A percentile compares a stretch with the other conserved stretches of the same genome.
phyloP scores from a whole-genome alignment of 148 eudicot genomes.

The Nepenthes gracilis region DNA sequence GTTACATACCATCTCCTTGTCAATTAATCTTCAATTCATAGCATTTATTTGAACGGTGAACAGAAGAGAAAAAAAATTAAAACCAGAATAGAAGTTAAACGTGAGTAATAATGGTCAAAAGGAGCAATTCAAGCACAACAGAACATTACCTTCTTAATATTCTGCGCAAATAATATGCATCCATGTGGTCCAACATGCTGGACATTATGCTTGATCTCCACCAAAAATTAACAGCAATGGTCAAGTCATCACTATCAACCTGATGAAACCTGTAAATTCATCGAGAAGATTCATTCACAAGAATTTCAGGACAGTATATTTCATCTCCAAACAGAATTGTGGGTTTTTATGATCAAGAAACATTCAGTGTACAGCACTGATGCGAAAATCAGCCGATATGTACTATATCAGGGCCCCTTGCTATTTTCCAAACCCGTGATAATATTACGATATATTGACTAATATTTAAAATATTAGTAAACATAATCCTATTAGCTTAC shows the following conservation, averaged over 20 bases:
- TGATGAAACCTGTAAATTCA: slow-evolving; percentile 70
- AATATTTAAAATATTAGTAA: too few species aligned
- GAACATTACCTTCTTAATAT: slow-evolving; percentile 58
- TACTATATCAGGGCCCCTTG: too few species aligned
- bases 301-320: too few species aligned
- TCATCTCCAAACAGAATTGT: too few species aligned
- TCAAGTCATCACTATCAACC: slow-evolving; percentile 83
- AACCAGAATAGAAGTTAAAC: background rate
- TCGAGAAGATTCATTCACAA: slow-evolving; percentile 1
- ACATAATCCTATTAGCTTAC: too few species aligned
- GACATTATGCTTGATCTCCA: slow-evolving; percentile 68
- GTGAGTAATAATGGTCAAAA: background rate
- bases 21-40: slow-evolving; percentile 50
- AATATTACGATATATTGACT: too few species aligned
- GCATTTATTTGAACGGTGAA: slow-evolving; percentile 14
- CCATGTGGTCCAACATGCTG: slow-evolving; percentile 83
- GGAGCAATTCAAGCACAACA: background rate
- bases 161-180: slow-evolving; percentile 78
- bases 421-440: too few species aligned
- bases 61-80: slow-evolving; percentile 13
- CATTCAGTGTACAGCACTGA: too few species aligned
- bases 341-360: too few species aligned
- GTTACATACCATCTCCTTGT: slow-evolving; percentile 79
- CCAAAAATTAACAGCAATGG: slow-evolving; percentile 93
- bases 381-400: too few species aligned